Percentiles rank a stretch among this genome's conserved stretches.
Evolutionary conservation across 2,329 filamentous ascomycete species (phyloP).

Genomic region (Juglanconis oblonga): DNA sequence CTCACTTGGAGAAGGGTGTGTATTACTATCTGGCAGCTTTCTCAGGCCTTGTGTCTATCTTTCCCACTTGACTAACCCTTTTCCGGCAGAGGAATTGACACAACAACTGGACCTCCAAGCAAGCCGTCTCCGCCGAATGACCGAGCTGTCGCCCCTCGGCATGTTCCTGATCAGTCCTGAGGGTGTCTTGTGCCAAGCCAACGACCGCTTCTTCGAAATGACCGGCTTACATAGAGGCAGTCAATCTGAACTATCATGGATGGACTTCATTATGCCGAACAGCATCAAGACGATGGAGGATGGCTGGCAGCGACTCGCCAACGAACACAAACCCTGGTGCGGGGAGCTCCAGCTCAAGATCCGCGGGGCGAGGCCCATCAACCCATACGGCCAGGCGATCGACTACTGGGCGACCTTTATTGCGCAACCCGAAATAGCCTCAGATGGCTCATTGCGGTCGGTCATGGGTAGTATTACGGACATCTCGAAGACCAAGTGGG

Average conservation of each 20-base stretch:
- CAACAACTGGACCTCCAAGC: conserved; percentile 34
- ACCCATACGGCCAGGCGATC: conserved; percentile 35
- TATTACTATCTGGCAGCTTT: background rate
- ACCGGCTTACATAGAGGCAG: conserved; percentile 37
- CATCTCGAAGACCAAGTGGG: conserved; percentile 42
- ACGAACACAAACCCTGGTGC: conserved; percentile 33
- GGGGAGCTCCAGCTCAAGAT: conserved; percentile 41
- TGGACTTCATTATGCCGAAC: conserved; percentile 35
- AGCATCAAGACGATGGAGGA: conserved; percentile 30
- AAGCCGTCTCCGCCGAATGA: conserved; percentile 34
- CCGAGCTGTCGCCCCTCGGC: conserved; percentile 33
- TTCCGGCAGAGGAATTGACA: conserved; percentile 25
- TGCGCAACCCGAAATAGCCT: conserved; percentile 31
- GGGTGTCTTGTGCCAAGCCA: conserved; percentile 40
- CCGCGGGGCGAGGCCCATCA: conserved; percentile 26
- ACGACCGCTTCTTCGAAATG: conserved; percentile 46
- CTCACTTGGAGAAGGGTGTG: conserved; percentile 28
- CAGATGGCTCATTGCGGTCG: conserved; percentile 32
- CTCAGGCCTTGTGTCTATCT: background rate
- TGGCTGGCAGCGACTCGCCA: conserved; percentile 36
- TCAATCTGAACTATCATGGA: conserved; percentile 39
- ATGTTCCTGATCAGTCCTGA: conserved; percentile 39
- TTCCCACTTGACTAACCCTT: background rate
- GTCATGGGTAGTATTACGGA: conserved; percentile 41
- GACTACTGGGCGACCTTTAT: conserved; percentile 42